Evolutionary conservation across 345 rosid species (phyloP), one percentile per base, ranked within the genome.

Genomic region (Camelina hispida): DNA sequence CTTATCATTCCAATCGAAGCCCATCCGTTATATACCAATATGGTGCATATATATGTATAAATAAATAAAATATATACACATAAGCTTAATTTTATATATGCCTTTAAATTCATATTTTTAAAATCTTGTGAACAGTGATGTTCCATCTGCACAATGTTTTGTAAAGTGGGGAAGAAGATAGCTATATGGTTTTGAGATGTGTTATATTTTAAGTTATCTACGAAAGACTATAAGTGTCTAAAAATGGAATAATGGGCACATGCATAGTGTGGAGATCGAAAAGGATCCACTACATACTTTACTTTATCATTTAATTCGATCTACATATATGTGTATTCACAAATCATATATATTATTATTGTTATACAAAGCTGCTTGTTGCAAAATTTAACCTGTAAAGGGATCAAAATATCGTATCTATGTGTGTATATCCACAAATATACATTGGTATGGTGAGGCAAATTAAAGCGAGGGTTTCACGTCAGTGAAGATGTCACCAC

Each of bases 211-310:
- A 78, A 66, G 77, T 72, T 78, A 72, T 78, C 81, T 78, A 55
- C 62, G 61, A 72, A 72, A 66, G 67, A 78, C 81, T 72, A 78
- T 58, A 72, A 78, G 69, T 71, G 67, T 77, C 80, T 77, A 63
- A 70, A 77, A 70, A 47, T 47, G 80, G 76, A 64, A 70, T 71
- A 71, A 71, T 78, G 81, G 73, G 81, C 81, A 78, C 81, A 72
- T 78, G 81, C 71, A 38, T 47, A 77, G 80, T 72, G 64, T 72
- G 77, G 64, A 43, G 77, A 78, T 78, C 69, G 50, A 72, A 78
- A 78, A 66, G 73, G 81, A 72, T 78, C 77, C 81, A 78, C 81
- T 78, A 72, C 77, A 52, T 51, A 58, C 56, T 64, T 64, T 50
- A 71, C 68, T 78, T 58, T 78, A 72, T 78, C 56, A 78, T 71